Evolutionary conservation across 129 eudicot genomes (phyloP).

Genomic region (Ambrosia artemisiifolia): DNA sequence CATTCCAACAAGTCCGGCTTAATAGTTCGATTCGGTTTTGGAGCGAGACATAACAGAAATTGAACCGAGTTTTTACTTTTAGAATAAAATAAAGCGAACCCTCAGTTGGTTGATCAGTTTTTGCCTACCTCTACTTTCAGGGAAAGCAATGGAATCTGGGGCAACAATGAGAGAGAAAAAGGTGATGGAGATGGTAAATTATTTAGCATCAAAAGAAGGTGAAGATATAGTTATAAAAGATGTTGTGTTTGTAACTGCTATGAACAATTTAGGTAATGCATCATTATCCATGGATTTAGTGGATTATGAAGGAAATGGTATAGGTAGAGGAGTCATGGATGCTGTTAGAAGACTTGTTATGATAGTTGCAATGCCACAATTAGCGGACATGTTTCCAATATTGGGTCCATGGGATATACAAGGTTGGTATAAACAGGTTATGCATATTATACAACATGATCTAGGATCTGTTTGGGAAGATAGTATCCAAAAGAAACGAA

Average conservation of each 20-base stretch:
- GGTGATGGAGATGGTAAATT: constrained; percentile 31
- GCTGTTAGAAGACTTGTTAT: constrained; percentile 16
- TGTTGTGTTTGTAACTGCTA: constrained; percentile 27
- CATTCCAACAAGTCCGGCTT: no score
- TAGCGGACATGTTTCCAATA: constrained; percentile 35
- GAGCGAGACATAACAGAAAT: no score
- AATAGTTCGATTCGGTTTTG: no score
- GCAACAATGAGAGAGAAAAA: constrained; percentile 16
- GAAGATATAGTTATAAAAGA: constrained; percentile 20
- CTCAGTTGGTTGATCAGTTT: no score
- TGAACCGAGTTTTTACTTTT: no score
- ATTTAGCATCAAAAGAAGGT: constrained; percentile 26
- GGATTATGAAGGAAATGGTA: constrained; percentile 27
- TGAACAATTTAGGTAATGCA: constrained; percentile 31
- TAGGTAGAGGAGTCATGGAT: constrained; percentile 10
- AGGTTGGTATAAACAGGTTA: constrained; percentile 25
- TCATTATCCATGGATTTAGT: constrained; percentile 32
- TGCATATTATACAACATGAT: constrained; percentile 4
- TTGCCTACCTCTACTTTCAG: neutral
- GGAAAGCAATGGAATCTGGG: constrained; percentile 31
- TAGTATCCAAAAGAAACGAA: constrained; percentile 20
- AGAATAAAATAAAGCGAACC: no score
- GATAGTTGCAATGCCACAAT: constrained; percentile 19
- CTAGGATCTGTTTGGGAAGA: constrained; percentile 31
- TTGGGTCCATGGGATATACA: constrained; percentile 34